These are phyloP conservation scores for Begonia masoniana DNA, from an alignment of 306 rosid genomes.

Conservation along the genomic window DNA sequence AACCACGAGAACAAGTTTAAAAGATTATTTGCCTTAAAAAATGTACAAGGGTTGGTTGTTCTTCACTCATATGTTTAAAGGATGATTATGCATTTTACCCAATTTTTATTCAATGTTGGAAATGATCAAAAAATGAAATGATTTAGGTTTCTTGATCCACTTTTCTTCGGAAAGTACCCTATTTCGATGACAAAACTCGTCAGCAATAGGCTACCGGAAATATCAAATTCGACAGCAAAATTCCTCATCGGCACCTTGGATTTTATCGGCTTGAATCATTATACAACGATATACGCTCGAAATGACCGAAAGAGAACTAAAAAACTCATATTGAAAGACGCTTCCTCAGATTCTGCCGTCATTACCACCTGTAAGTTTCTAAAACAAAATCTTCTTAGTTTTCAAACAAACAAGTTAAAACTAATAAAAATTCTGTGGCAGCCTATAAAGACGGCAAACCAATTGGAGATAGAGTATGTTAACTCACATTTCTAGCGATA, in stretches of 20 bases:
- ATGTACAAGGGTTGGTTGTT: too few species aligned
- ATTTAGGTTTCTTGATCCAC: conserved; percentile 84
- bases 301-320: conserved; percentile 54
- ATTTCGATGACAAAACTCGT: conserved; percentile 59
- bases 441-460: conserved; percentile 52
- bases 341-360: conserved; percentile 68
- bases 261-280: conserved; percentile 78
- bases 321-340: conserved; percentile 56
- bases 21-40: too few species aligned
- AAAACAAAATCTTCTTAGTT: conserved; percentile 2
- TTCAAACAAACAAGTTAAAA: neutral
- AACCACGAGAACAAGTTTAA: too few species aligned
- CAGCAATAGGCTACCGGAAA: conserved; percentile 56
- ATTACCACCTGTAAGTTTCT: conserved; percentile 54
- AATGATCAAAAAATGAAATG: too few species aligned
- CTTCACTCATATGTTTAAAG: neutral
- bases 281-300: conserved; percentile 69
- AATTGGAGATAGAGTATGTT: conserved; percentile 78
- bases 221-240: conserved; percentile 32
- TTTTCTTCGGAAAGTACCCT: conserved; percentile 69
- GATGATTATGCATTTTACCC: too few species aligned
- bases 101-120: neutral
- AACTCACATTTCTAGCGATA: neutral
- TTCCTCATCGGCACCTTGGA: conserved; percentile 56
- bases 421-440: conserved; percentile 21